Base-by-base conservation (phyloP, 306 rosid genomes). In the Phaseolus lunatus region DNA sequence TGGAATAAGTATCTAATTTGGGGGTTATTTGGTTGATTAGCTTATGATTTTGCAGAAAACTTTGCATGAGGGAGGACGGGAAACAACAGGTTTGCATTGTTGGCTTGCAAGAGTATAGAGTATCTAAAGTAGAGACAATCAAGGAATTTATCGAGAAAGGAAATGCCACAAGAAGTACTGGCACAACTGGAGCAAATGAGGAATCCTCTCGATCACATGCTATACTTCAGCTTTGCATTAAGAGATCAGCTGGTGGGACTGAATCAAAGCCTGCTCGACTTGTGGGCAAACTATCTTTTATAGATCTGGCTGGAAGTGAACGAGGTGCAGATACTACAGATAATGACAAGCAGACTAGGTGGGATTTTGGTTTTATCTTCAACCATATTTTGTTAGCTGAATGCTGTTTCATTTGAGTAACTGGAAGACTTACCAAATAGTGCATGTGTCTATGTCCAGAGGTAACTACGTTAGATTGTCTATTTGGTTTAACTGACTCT, bases 181-280 rank as follows among this genome's bases (percentile, higher is more conserved):
- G 93, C 44, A 92, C 90, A 78, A 92, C 97, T 23, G 97, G 97
- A 72, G 97, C 95, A 61, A 90, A 90, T 45, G 97, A 92, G 82
- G 97, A 92, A 83, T 92, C 97, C 23, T 92, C 97, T 67, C 81
- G 97, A 78, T 90, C 97, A 39, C 97, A 92, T 86, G 97, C 97
- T 23, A 86, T 92, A 78, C 93, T 92, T 87, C 97, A 92, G 80
- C 97, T 92, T 52, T 87, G 90, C 74, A 85, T 92, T 66, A 92
- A 92, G 82, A 87, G 90, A 79, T 84, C 89, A 75, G 85, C 73
- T 61, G 88, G 90, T 81, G 93, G 89, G 22, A 79, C 85, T 33
- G 93, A 92, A 76, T 77, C 89, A 66, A 92, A 85, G 88, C 93
- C 93, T 33, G 78, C 92, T 48, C 84, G 92, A 78, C 57, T 86